Evolutionary conservation across 805 yeast species (phyloP), one percentile per base, ranked within the genome.

Genomic region (Wickerhamiella siamensis): DNA sequence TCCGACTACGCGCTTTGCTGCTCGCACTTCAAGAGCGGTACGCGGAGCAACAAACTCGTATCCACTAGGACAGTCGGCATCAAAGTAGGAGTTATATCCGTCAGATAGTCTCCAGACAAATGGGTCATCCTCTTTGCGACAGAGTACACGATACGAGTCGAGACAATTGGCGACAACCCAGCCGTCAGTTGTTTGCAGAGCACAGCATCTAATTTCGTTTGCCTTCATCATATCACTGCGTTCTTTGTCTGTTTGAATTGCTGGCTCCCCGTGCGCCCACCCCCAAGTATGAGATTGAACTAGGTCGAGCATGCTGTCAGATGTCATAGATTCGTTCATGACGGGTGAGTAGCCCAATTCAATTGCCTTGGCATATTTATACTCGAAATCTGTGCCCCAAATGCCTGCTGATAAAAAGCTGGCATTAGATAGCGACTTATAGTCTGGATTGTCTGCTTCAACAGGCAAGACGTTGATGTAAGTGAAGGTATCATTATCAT

Each of bases 151-250:
- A 42, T 67, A 61, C 21, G 63, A 51, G 0, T 62, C 58, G 51
- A 77, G 75, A 60, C 97, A 88, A 51, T 83, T 73, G 12, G 65
- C 70, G 0, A 82, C 78, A 4, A 45, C 42, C 83, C 88, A 81
- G 2, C 84, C 83, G 3, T 56, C 54, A 0, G 53, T 37, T 31
- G 47, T 53, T 15, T 69, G 43, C 2, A 56, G 53, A 0, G 73
- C 79, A 55, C 79, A 74, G 65, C 63, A 40, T 52, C 58, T 14
- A 44, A 47, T 18, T 16, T 46, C 27, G n/a, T 39, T 39, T 15
- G 42, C 24, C n/a, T 34, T 33, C 15, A 49, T 42, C 51, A 48
- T 42, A 6, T 32, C 32, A 16, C 39, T 31, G 17, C 52, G 49
- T 38, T 39, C 37, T 17, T 47, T 36, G 14, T 39, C 40, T n/a